Conservation (phyloP, 108 stramenopile genomes). For the Aureococcus anophagefferens region DNA sequence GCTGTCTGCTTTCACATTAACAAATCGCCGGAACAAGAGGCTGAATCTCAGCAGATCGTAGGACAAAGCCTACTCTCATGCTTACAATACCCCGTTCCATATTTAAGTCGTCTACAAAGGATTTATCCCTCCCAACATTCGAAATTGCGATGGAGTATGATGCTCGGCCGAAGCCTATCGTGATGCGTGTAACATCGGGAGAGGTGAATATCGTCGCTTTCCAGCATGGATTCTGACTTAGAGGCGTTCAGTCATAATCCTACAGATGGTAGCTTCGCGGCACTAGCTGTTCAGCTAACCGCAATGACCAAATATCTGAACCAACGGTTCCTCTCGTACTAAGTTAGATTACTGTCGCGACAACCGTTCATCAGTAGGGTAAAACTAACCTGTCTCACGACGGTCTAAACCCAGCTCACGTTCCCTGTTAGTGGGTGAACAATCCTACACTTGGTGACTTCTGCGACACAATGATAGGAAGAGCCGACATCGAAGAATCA, state of each 20-base stretch:
- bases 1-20: slow-evolving; percentile 11
- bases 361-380: slow-evolving; percentile 81
- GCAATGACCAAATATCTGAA: slow-evolving; percentile 84
- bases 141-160: slow-evolving; percentile 44
- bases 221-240: slow-evolving; percentile 53
- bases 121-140: slow-evolving; percentile 79
- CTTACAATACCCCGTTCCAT: slow-evolving; percentile 87
- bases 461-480: slow-evolving; percentile 92
- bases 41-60: slow-evolving; percentile 94
- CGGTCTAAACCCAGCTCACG: slow-evolving; percentile 96
- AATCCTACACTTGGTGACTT: slow-evolving; percentile 92
- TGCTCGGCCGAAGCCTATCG: slow-evolving; percentile 26
- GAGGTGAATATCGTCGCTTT: slow-evolving; percentile 32
- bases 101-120: slow-evolving; percentile 84
- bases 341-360: slow-evolving; percentile 92
- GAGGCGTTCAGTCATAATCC: slow-evolving; percentile 59
- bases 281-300: slow-evolving; percentile 54
- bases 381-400: slow-evolving; percentile 95
- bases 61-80: slow-evolving; percentile 89
- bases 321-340: slow-evolving; percentile 97
- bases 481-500: slow-evolving; percentile 59
- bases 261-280: slow-evolving; percentile 57
- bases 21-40: slow-evolving; percentile 79
- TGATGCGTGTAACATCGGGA: slow-evolving; percentile 12
- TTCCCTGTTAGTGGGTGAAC: slow-evolving; percentile 92